Conservation (phyloP, 2,329 filamentous ascomycete genomes). For the Aureobasidium lini region DNA sequence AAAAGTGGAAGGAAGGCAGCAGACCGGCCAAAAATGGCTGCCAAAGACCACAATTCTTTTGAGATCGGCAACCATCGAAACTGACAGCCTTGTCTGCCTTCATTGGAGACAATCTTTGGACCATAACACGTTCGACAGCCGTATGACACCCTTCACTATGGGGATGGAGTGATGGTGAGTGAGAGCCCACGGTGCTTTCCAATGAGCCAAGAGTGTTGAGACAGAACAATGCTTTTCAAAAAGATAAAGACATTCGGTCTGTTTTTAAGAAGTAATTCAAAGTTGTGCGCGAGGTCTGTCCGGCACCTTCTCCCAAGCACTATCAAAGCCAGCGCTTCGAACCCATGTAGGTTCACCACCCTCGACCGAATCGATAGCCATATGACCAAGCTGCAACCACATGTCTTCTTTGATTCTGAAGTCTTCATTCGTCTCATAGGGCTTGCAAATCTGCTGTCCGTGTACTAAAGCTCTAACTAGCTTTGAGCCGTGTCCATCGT, state of each 20-base stretch:
- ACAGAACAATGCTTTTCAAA: no score
- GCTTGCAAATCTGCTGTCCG: slow-evolving; percentile 47
- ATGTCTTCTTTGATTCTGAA: slow-evolving; percentile 47
- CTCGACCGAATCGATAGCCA: slow-evolving; percentile 58
- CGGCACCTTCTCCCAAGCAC: slow-evolving; percentile 52
- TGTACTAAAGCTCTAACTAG: slow-evolving; percentile 62
- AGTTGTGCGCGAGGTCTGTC: slow-evolving; percentile 8
- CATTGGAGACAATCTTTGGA: no score
- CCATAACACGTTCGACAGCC: no score
- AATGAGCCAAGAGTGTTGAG: no score
- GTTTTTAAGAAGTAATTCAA: not conserved
- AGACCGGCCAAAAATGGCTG: no score
- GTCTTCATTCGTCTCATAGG: slow-evolving; percentile 40
- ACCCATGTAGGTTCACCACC: slow-evolving; percentile 50
- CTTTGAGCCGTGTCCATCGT: slow-evolving; percentile 80
- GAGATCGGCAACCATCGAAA: no score
- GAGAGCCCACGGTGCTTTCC: no score
- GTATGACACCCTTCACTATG: no score
- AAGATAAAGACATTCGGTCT: not conserved
- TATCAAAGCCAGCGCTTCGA: slow-evolving; percentile 53
- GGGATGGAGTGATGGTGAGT: no score
- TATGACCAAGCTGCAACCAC: slow-evolving; percentile 54
- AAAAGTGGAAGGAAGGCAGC: no score
- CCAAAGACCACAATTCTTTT: no score
- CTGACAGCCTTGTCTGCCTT: no score